Evolutionary conservation across 306 rosid species (phyloP), one percentile per base, ranked within the genome.

Genomic region (Senna tora): DNA sequence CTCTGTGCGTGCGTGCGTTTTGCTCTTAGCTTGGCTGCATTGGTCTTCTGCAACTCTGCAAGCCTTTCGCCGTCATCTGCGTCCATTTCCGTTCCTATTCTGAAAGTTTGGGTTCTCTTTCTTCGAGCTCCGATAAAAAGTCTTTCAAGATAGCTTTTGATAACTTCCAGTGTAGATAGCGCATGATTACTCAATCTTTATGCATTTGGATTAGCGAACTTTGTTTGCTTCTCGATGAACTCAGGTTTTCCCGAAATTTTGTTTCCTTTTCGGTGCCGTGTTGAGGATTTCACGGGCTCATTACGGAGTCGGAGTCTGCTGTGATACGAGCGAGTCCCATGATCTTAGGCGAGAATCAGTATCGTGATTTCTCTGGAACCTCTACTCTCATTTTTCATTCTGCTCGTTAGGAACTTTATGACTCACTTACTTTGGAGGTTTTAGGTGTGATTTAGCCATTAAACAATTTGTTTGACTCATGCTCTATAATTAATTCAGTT

Each of bases 391-490:
- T 69, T 61, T 71, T 66, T 75, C 33, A 57, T 60, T 33, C 56
- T 47, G 72, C 76, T 74, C 70, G 70, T 73, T 47, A 54, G 43
- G 58, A 72, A 74, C 74, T 56, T 63, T 38, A 74, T 79, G 73
- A 75, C 72, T 79, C 73, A 9, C 82, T 75, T 59, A 55, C 80
- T 74, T 73, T 55, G 60, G 87, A 73, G 81, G 85, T 67, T 83
- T 83, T 77, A 75, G 60, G 75, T 75, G 80, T 80, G 74, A 47
- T 70, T 76, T 80, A 67, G 71, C 56, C 56, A 56, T 80, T 88
- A 85, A 86, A 85, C 72, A 80, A 72, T 74, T 85, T 75, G 85
- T 82, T 86, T 85, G 89, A 91, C 92, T 81, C 78, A 64, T 75
- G 66, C 74, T 73, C 82, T 74, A 59, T 79, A 58, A 67, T 76